Base-by-base conservation (phyloP, 345 rosid genomes). In the Pugionium dolabratum region DNA sequence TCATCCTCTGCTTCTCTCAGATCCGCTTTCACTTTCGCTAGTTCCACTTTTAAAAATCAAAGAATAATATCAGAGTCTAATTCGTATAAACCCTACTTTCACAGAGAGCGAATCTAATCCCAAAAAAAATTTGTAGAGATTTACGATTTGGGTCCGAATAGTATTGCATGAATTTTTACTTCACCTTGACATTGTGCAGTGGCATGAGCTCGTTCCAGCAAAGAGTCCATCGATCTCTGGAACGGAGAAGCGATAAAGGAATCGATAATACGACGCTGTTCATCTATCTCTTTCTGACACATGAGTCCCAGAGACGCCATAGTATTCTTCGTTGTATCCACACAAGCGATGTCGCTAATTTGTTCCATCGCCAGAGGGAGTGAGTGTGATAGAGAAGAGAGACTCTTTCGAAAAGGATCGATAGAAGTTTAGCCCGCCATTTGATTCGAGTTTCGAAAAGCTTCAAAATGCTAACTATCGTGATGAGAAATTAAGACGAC, bases 1-100 rank as follows among this genome's bases (percentile, higher is more conserved):
- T 84, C 89, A 68, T 79, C 85, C 67, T 94, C 97, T n/a, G 87
- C 93, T 66, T 85, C 92, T 79, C 86, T 79, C 76, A 88, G 78
- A 39, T 79, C 46, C 50, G 79, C 64, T 80, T 88, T 88, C 77
- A 84, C 1, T 69, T 81, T 82, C 53, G 60, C 75, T 25, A 86
- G 49, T 69, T 76, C 76, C 81, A 59, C 97, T 94, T 78, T 26
- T 5, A 3, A 33, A 64, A 34, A 52, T 34, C 71, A 45, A 27
- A 5, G 35, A 35, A 1, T 67, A 42, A 18, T 28, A 8, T 34
- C 25, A 56, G 33, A n/a, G n/a, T n/a, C n/a, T n/a, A n/a, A n/a
- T n/a, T n/a, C n/a, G n/a, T n/a, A n/a, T n/a, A 7, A 60, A 64
- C 74, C 79, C 75, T 75, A 72, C 62, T 70, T 71, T 29, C 57